These are phyloP conservation scores for Pseudogymnoascus sp. DNA, from an alignment of 2,329 filamentous ascomycete genomes.

Conservation along the genomic window DNA sequence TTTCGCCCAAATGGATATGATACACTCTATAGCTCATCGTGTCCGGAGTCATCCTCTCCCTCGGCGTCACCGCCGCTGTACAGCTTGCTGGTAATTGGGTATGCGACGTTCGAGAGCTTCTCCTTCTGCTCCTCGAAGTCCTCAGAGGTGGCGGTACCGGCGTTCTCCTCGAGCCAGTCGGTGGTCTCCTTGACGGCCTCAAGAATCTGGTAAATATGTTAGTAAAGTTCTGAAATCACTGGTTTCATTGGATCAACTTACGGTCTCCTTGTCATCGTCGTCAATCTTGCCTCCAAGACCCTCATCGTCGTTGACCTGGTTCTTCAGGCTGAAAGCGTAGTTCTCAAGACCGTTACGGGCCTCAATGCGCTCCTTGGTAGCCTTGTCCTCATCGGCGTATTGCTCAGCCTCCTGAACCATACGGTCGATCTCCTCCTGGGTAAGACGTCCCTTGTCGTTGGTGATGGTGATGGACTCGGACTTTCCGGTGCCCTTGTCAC, in stretches of 20 bases:
- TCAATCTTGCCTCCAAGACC: conserved; percentile 97
- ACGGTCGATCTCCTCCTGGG: conserved; percentile 94
- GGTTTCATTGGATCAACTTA: conserved; percentile 37
- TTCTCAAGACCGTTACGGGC: conserved; percentile 95
- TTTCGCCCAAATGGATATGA: conserved; percentile 9
- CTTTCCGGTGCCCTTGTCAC: conserved; percentile 98
- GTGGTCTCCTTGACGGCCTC: conserved; percentile 95
- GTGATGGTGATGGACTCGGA: conserved; percentile 96
- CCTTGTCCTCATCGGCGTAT: conserved; percentile 99
- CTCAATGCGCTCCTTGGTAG: conserved; percentile 92
- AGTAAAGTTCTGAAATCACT: conserved; percentile 24
- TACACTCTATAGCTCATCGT: conserved; percentile 67
- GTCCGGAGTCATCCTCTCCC: conserved; percentile 64
- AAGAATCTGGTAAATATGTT: conserved; percentile 51
- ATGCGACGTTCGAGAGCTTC: conserved; percentile 93
- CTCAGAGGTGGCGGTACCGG: conserved; percentile 72
- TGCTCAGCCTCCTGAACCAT: conserved; percentile 99
- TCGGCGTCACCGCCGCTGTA: conserved; percentile 63
- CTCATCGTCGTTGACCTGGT: conserved; percentile 95
- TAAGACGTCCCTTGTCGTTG: conserved; percentile 98
- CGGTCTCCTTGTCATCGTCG: conserved; percentile 95
- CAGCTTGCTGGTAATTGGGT: conserved; percentile 98
- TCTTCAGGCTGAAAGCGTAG: conserved; percentile 98
- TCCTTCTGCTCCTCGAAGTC: conserved; percentile 99
- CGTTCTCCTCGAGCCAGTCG: conserved; percentile 97